Percentiles rank a stretch among this genome's conserved stretches.
These are phyloP conservation scores for Candida pseudoviswanathii DNA, from an alignment of 1,139 yeast genomes.

Conservation along the genomic window DNA sequence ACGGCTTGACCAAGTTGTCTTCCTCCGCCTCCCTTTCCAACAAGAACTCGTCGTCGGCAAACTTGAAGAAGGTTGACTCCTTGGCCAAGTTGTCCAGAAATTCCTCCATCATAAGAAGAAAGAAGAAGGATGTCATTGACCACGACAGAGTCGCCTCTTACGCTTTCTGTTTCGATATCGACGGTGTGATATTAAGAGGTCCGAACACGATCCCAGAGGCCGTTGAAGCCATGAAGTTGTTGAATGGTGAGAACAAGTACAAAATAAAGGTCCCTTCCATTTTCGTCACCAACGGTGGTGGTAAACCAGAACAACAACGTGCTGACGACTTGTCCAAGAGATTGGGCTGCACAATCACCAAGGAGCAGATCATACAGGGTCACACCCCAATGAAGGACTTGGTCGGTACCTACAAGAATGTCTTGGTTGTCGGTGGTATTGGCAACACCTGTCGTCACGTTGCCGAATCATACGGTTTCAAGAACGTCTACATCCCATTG, in stretches of 20 bases:
- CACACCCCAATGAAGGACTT: slow-evolving; percentile 88
- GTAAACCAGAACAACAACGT: slow-evolving; percentile 73
- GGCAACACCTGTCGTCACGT: slow-evolving; percentile 81
- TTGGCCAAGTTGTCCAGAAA: slow-evolving; percentile 53
- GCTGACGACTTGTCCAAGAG: slow-evolving; percentile 67
- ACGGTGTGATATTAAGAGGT: slow-evolving; percentile 79
- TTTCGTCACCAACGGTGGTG: slow-evolving; percentile 89
- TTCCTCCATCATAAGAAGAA: slow-evolving; percentile 52
- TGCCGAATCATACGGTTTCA: slow-evolving; percentile 76
- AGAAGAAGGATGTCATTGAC: slow-evolving; percentile 57
- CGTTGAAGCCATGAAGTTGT: slow-evolving; percentile 63
- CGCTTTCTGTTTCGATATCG: slow-evolving; percentile 87
- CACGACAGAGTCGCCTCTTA: slow-evolving; percentile 76
- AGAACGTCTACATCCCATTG: slow-evolving; percentile 74
- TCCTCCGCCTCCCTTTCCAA: slow-evolving; percentile 41
- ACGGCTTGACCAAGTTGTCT: slow-evolving; percentile 52
- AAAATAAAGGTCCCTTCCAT: slow-evolving; percentile 82
- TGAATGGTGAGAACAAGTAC: slow-evolving; percentile 78
- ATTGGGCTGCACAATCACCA: slow-evolving; percentile 60
- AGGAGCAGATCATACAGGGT: slow-evolving; percentile 83
- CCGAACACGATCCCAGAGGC: slow-evolving; percentile 82
- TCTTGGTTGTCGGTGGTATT: slow-evolving; percentile 82
- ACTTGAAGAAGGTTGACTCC: slow-evolving; percentile 52
- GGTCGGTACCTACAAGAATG: slow-evolving; percentile 64
- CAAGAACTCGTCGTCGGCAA: slow-evolving; percentile 37